Evolutionary conservation across 306 rosid genomes (phyloP).

Genomic region (Cucurbita pepo): DNA sequence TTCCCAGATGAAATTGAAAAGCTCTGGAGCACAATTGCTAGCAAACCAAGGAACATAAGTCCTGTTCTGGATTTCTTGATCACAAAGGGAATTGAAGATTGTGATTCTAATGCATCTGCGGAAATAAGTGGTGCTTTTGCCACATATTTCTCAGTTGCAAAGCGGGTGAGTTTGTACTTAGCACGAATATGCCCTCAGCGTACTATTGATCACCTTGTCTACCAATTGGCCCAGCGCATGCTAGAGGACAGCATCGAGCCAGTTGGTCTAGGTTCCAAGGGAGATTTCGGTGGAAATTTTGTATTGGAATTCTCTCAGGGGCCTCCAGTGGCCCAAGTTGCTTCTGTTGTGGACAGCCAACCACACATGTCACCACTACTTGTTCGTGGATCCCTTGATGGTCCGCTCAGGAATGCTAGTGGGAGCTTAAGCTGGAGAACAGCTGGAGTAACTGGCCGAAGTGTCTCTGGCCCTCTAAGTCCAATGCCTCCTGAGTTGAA

Average conservation of each 20-base stretch:
- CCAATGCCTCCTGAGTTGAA: conserved; percentile 96
- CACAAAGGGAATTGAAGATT: conserved; percentile 97
- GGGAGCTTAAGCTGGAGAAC: conserved; percentile 99
- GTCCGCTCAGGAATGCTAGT: conserved; percentile 92
- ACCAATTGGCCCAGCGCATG: conserved; percentile 87
- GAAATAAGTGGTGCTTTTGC: conserved; percentile 99
- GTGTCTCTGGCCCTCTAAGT: conserved; percentile 90
- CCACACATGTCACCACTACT: conserved; percentile 99
- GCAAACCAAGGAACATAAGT: conserved; percentile 93
- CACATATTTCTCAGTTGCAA: conserved; percentile 94
- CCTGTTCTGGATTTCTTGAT: conserved; percentile 98
- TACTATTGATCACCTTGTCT: conserved; percentile 94
- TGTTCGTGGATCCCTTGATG: conserved; percentile 96
- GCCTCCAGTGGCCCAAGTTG: conserved; percentile 72
- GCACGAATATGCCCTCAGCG: conserved; percentile 98
- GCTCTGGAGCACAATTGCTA: conserved; percentile 99
- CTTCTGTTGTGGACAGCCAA: conserved; percentile 78
- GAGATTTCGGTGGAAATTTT: conserved; percentile 59
- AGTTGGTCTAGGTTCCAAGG: conserved; percentile 44
- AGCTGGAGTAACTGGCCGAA: conserved; percentile 87
- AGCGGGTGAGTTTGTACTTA: conserved; percentile 85
- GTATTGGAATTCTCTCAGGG: conserved; percentile 98
- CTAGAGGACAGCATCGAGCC: conserved; percentile 89
- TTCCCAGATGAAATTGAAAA: conserved; percentile 99
- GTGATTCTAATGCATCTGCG: conserved; percentile 96